Base-by-base conservation (phyloP, 495 filamentous ascomycete genomes). In the Hyphodiscus hymeniophilus region DNA sequence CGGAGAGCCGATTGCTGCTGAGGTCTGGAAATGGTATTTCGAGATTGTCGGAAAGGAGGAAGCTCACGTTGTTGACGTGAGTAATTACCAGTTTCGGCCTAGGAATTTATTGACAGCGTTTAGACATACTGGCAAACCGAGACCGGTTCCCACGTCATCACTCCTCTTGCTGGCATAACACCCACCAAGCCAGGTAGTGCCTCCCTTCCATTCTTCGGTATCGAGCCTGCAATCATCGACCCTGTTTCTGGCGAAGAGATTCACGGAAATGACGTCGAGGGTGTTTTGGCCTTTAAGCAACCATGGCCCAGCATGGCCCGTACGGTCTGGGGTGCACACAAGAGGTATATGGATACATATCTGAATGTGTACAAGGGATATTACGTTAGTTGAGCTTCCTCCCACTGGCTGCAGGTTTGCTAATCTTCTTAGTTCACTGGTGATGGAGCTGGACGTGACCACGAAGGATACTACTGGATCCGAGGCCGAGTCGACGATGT, bases 91-190 rank as follows among this genome's bases (percentile, higher is more conserved):
- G 10, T 22, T 24, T 20, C 10, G 20, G 11, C 3, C 34, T n/a
- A 23, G 2, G 11, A 20, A 12, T 35, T 23, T 38, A 18, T 42
- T 49, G n/a, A 49, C 45, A 7, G 24, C 30, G n/a, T 32, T 13
- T 39, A 97, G 89, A 99, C 92, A 38, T 99, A 99, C 75, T 99
- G 92, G 94, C 92, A 99, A 81, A 99, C 92, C 51, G 92, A 99
- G 73, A 99, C 92, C 8, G 92, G 92, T 45, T 97, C 89, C 39
- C 82, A 97, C 63, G 89, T 94, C 54, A 88, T 89, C 56, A 81
- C 84, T 4, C 84, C 84, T 13, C 75, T 89, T 22, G 84, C 75
- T 30, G 85, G 84, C 58, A 67, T 86, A 23, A 89, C 84, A 7
- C 83, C 85, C 5, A 87, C 85, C 26, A 89, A 89, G 64, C 84